Evolutionary conservation across 2,329 filamentous ascomycete genomes (phyloP).

Genomic region (Massarina eburnea): DNA sequence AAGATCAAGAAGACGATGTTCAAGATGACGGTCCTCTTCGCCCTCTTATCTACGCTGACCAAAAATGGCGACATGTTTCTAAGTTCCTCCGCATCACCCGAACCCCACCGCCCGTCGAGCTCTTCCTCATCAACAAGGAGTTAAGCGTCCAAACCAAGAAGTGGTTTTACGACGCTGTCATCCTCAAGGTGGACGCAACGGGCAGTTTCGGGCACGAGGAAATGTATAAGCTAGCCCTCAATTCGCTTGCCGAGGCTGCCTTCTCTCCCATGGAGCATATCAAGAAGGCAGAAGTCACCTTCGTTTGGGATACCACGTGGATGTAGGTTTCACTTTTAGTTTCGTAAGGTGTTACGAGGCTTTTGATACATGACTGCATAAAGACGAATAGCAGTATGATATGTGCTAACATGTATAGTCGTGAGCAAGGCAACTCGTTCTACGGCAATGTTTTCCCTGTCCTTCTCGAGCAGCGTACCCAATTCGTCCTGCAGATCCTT

Average conservation of each 20-base stretch:
- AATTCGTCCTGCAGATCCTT: slow-evolving; percentile 27
- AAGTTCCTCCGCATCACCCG: slow-evolving; percentile 36
- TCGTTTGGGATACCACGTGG: slow-evolving; percentile 40
- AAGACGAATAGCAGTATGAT: no score
- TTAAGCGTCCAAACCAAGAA: slow-evolving; percentile 31
- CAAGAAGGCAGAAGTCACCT: slow-evolving; percentile 31
- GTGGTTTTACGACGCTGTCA: slow-evolving; percentile 38
- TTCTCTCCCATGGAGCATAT: slow-evolving; percentile 40
- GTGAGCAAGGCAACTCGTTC: slow-evolving; percentile 15
- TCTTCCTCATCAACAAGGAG: slow-evolving; percentile 32
- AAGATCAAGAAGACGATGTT: slow-evolving; percentile 4
- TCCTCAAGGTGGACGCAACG: slow-evolving; percentile 34
- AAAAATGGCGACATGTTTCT: slow-evolving; percentile 39
- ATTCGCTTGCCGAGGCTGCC: slow-evolving; percentile 28
- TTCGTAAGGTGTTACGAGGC: no score
- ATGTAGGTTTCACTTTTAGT: slow-evolving; percentile 14
- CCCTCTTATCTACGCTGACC: slow-evolving; percentile 14
- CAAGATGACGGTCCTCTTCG: slow-evolving; percentile 7
- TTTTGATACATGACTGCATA: no score
- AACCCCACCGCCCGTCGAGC: slow-evolving; percentile 31
- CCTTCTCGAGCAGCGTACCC: slow-evolving; percentile 26
- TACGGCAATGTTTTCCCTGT: slow-evolving; percentile 29
- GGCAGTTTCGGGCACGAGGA: slow-evolving; percentile 35
- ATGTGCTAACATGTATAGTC: not conserved
- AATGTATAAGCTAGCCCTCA: slow-evolving; percentile 35